phyloP scores from a whole-genome alignment of 176 grass and related monocot species.

The Zizania latifolia region DNA sequence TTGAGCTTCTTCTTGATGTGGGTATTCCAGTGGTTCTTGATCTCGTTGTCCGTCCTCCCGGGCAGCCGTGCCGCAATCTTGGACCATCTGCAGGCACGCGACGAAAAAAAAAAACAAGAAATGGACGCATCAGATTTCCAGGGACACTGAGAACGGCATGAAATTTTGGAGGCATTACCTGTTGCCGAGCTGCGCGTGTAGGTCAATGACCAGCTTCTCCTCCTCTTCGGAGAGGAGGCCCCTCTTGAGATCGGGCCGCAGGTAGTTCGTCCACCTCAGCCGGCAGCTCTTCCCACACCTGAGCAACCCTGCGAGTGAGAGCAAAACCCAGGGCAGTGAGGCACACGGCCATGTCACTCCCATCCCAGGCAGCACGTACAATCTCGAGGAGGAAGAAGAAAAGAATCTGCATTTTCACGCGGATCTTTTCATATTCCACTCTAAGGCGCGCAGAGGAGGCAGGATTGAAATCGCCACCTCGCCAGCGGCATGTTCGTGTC shows the following conservation, averaged over 20 bases:
- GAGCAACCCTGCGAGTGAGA: slow-evolving; percentile 38
- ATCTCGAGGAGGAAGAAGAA: background rate
- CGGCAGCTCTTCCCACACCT: slow-evolving; percentile 98
- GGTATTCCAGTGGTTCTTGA: slow-evolving; percentile 99
- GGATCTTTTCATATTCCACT: too few relatives aligned
- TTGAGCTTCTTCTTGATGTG: slow-evolving; percentile 98
- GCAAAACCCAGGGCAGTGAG: background rate
- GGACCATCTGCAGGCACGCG: too few relatives aligned
- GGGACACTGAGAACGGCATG: background rate
- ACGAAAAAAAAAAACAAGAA: too few relatives aligned
- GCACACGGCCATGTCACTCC: background rate
- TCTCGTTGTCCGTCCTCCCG: slow-evolving; percentile 95
- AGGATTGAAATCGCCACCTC: too few relatives aligned
- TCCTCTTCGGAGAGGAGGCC: slow-evolving; percentile 62
- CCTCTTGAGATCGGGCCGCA: slow-evolving; percentile 85
- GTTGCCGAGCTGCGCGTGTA: slow-evolving; percentile 92
- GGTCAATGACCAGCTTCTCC: slow-evolving; percentile 73
- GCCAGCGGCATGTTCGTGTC: background rate
- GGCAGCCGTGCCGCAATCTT: slow-evolving; percentile 87
- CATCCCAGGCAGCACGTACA: background rate
- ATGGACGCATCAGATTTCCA: background rate
- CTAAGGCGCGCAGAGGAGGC: too few relatives aligned
- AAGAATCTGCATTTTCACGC: background rate
- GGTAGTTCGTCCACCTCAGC: slow-evolving; percentile 90
- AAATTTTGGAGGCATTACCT: slow-evolving; percentile 19